These are phyloP conservation scores for Trichoderma simmonsii DNA, from an alignment of 2,329 filamentous ascomycete species.

Conservation along the genomic window DNA sequence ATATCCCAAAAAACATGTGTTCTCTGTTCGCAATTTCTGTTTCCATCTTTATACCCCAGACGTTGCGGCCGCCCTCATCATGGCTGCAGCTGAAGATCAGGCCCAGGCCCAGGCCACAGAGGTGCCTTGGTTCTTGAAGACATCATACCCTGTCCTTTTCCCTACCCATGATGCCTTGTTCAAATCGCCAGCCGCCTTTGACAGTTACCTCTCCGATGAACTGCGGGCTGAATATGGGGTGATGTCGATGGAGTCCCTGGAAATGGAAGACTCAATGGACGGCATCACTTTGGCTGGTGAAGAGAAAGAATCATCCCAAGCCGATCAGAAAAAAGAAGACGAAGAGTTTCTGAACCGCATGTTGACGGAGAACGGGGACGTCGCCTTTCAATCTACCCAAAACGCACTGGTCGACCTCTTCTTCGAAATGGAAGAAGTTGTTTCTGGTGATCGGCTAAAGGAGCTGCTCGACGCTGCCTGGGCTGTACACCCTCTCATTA, in stretches of 20 bases:
- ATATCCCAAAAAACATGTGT: neutral
- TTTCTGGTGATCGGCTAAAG: slow-evolving; percentile 36
- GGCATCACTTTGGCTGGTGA: slow-evolving; percentile 28
- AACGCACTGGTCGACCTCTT: slow-evolving; percentile 53
- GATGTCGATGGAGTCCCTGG: neutral
- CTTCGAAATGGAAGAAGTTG: slow-evolving; percentile 44
- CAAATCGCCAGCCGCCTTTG: slow-evolving; percentile 33
- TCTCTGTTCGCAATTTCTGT: neutral
- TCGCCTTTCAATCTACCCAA: slow-evolving; percentile 46
- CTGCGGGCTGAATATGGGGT: slow-evolving; percentile 22
- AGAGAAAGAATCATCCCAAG: neutral
- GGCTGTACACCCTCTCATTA: slow-evolving; percentile 44
- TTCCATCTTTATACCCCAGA: neutral
- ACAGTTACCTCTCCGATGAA: slow-evolving; percentile 31
- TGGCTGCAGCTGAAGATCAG: neutral
- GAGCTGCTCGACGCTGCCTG: slow-evolving; percentile 48
- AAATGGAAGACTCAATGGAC: slow-evolving; percentile 36
- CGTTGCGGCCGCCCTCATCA: neutral
- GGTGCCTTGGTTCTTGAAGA: slow-evolving; percentile 39
- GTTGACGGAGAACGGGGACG: slow-evolving; percentile 50
- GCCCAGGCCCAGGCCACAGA: neutral
- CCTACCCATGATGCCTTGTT: slow-evolving; percentile 37
- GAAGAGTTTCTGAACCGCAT: slow-evolving; percentile 28
- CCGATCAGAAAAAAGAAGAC: slow-evolving; percentile 36
- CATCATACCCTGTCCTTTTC: slow-evolving; percentile 38